phyloP scores from a whole-genome alignment of 495 filamentous ascomycete species.

The Venustampulla echinocandica region DNA sequence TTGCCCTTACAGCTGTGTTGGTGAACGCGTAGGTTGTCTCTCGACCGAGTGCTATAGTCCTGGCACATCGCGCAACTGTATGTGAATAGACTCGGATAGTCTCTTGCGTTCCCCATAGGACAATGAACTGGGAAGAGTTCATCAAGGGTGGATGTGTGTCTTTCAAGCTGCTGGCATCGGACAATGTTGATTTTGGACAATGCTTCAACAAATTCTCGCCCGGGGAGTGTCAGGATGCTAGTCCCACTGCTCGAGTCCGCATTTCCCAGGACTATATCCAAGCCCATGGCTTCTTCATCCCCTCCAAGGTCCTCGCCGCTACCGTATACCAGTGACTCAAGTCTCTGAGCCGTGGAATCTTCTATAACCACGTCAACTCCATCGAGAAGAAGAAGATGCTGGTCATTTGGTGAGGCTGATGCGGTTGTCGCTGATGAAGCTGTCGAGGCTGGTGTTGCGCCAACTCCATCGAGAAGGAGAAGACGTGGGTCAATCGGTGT shows the following conservation, averaged over 20 bases:
- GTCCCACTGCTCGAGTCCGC: background rate
- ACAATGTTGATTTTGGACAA: constrained; percentile 1
- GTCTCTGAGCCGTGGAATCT: background rate
- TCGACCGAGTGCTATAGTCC: background rate
- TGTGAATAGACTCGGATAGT: background rate
- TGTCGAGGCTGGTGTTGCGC: background rate
- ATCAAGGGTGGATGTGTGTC: background rate
- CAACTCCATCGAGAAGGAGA: background rate
- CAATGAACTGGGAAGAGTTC: background rate
- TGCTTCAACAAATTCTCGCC: background rate
- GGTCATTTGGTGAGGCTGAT: background rate
- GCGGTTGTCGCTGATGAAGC: background rate
- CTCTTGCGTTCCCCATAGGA: background rate
- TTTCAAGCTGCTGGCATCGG: background rate
- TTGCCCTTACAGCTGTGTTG: background rate
- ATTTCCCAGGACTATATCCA: background rate
- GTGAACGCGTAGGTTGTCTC: background rate
- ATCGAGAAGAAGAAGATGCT: background rate
- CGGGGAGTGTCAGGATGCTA: background rate
- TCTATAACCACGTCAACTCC: background rate
- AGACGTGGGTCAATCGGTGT: background rate
- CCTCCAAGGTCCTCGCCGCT: background rate
- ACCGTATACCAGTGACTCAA: background rate
- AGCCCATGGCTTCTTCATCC: background rate
- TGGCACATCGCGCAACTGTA: background rate